A percentile compares a stretch with the other conserved stretches of the same genome.
Evolutionary conservation across 495 filamentous ascomycete genomes (phyloP).

Genomic region (Zalerion maritima): DNA sequence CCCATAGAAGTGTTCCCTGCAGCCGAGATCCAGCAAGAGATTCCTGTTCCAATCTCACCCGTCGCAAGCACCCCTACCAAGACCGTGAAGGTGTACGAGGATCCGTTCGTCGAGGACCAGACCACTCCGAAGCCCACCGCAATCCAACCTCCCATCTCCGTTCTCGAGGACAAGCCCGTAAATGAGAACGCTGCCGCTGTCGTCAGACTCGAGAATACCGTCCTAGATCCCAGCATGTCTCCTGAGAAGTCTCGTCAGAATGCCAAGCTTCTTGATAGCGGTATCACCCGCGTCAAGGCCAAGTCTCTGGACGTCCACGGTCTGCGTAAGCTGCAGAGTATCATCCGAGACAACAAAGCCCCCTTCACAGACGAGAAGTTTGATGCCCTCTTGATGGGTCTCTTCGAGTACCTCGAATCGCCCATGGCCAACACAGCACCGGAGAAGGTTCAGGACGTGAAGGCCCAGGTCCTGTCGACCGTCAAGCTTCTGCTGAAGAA

Average conservation of each 20-base stretch:
- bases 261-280: constrained; percentile 52
- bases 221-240: constrained; percentile 14
- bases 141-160: constrained; percentile 27
- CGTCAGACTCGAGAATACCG: too few relatives aligned
- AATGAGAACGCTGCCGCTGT: constrained; percentile 39
- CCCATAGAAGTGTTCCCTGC: too few relatives aligned
- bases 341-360: constrained; percentile 55
- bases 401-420: constrained; percentile 63
- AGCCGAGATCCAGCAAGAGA: constrained; percentile 3
- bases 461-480: constrained; percentile 69
- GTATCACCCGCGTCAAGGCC: constrained; percentile 56
- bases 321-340: constrained; percentile 72
- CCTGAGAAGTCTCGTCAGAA: constrained; percentile 38
- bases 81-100: constrained; percentile 42
- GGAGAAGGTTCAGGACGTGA: constrained; percentile 54
- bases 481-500: constrained; percentile 63
- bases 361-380: constrained; percentile 47
- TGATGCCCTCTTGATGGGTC: constrained; percentile 52
- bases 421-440: constrained; percentile 28
- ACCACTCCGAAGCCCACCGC: constrained; percentile 25
- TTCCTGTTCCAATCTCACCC: constrained; percentile 7
- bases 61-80: constrained; percentile 19
- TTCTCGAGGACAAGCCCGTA: constrained; percentile 34
- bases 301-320: constrained; percentile 69
- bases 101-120: constrained; percentile 39